Percentiles rank a stretch among this genome's conserved stretches.
These are phyloP conservation scores for Cytospora piceicola DNA, from an alignment of 2,329 filamentous ascomycete genomes.

Conservation along the genomic window DNA sequence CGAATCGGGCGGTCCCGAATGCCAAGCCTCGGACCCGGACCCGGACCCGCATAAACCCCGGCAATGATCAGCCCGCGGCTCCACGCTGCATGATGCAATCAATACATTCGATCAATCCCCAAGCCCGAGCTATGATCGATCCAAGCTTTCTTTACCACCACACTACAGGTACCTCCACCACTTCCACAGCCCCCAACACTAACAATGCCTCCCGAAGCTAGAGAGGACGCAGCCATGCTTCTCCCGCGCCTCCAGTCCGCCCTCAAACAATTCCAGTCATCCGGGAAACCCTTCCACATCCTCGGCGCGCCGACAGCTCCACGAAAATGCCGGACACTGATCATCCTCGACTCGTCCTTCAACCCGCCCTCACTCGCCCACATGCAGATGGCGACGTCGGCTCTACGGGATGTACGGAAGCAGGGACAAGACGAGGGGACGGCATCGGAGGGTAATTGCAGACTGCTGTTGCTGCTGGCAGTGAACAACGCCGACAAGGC, in stretches of 20 bases:
- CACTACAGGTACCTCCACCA: background rate
- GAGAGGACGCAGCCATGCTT: conserved; percentile 15
- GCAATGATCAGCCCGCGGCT: background rate
- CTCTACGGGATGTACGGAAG: conserved; percentile 40
- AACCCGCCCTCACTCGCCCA: conserved; percentile 70
- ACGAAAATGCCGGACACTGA: conserved; percentile 44
- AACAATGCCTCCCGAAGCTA: conserved; percentile 12
- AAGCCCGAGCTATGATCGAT: background rate
- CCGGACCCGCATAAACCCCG: no score
- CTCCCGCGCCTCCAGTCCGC: conserved; percentile 21
- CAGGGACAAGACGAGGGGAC: background rate
- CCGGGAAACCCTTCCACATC: conserved; percentile 24
- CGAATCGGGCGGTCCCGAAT: no score
- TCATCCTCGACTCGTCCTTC: conserved; percentile 70
- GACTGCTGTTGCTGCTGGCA: conserved; percentile 63
- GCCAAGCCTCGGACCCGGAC: background rate
- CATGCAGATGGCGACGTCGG: conserved; percentile 58
- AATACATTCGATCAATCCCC: background rate
- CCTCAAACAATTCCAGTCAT: conserved; percentile 26
- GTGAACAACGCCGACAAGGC: conserved; percentile 70
- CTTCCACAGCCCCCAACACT: background rate
- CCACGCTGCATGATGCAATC: background rate
- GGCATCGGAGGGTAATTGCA: conserved; percentile 30
- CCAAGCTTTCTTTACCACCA: background rate
- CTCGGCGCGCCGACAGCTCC: conserved; percentile 29